Percentiles rank a stretch among this genome's conserved stretches.
Evolutionary conservation across 169 alveolate genomes (phyloP).

Genomic region (Eimeria sp.): DNA sequence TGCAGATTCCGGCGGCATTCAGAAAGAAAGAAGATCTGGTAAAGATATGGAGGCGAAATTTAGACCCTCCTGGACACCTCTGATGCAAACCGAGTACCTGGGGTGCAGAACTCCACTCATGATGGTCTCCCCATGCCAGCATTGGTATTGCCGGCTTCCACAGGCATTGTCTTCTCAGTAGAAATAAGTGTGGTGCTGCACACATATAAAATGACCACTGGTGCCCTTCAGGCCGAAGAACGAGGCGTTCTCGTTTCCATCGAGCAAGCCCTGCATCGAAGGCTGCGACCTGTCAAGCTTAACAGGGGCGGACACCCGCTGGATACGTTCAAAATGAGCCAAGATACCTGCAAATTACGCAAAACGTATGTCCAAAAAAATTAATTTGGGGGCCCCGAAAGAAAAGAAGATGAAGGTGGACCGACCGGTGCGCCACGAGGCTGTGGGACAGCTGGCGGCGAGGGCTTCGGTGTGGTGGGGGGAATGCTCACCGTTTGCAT

Average conservation of each 20-base stretch:
- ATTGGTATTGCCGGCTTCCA: not conserved
- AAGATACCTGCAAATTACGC: not conserved
- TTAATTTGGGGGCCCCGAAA: not conserved
- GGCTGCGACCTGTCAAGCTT: not conserved
- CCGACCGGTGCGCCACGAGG: slow-evolving; percentile 16
- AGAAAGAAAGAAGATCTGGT: not conserved
- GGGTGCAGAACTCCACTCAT: not conserved
- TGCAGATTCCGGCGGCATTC: not conserved
- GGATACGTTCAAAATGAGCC: not conserved
- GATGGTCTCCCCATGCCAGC: not conserved
- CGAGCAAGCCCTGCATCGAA: slow-evolving; percentile 27
- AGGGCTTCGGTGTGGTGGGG: slow-evolving; percentile 33
- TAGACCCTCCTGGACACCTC: not conserved
- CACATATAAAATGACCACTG: slow-evolving; percentile 16
- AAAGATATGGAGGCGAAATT: not conserved
- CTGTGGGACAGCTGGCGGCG: slow-evolving; percentile 40
- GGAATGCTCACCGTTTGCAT: not conserved
- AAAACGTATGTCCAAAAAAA: not conserved
- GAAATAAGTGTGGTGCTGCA: not conserved
- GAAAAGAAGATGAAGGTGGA: not conserved
- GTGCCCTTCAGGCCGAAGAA: not conserved
- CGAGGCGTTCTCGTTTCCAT: slow-evolving; percentile 12
- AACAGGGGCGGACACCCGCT: not conserved
- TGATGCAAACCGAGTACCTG: not conserved
- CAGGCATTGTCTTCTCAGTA: slow-evolving; percentile 19